Evolutionary conservation across 306 rosid genomes (phyloP), one percentile per base, ranked within the genome.

Genomic region (Rosa rugosa): DNA sequence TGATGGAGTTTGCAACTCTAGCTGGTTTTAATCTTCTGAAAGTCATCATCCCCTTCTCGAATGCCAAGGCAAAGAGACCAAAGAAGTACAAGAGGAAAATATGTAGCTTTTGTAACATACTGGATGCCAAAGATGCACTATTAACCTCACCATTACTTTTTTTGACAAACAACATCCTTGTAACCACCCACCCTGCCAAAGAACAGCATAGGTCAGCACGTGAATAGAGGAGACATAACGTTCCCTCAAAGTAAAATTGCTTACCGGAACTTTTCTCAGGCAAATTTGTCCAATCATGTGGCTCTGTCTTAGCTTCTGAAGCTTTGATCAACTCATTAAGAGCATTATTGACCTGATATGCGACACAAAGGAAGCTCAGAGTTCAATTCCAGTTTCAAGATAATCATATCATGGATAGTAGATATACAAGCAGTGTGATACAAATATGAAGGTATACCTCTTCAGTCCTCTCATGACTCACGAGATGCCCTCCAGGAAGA

Each of bases 401-500:
- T 40, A 14, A 62, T 17, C 64, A 62, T 65, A 62, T 34, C 25
- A 72, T 22, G 9, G 11, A 31, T 3, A 8, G 45, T 40, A 25
- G 67, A 78, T 16, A 72, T 50, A 49, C 25, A 40, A n/a, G 68
- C 3, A 16, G 23, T 11, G 34, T 68, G 22, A 45, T 9, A 18
- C 2, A 62, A 62, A n/a, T 41, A 68, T 66, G 14, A 22, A 5
- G 42, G 31, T 25, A 75, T 83, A 91, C 97, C 99, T 93, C 99
- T 83, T 90, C 94, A 0, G 90, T 79, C 83, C 92, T 91, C 84
- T 96, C 99, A 5, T 91, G 97, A 77, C 99, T 91, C 79, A 96
- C 99, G 75, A 96, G 83, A 87, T 96, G 99, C 73, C 96, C 99
- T 79, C 99, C 99, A 40, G 80, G 97, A 76, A 96, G 98, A 71